These are phyloP conservation scores for Hippophae rhamnoides DNA, from an alignment of 306 rosid genomes.

Conservation along the genomic window DNA sequence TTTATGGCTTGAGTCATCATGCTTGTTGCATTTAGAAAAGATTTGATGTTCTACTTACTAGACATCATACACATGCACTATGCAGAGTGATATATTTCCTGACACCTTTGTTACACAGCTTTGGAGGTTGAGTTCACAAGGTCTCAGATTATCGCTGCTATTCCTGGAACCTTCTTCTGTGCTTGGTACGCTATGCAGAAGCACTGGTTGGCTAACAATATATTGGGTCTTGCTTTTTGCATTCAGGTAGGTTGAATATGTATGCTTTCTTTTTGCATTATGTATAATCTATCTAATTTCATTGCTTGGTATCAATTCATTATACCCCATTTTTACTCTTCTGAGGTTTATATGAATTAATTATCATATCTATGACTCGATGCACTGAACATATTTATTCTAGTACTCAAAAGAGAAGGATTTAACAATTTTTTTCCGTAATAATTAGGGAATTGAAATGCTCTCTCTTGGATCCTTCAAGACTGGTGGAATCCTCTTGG, in stretches of 20 bases:
- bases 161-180: slow-evolving; percentile 94
- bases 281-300: not conserved
- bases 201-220: slow-evolving; percentile 98
- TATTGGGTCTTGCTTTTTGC: slow-evolving; percentile 91
- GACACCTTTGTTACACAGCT: slow-evolving; percentile 66
- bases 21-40: not conserved
- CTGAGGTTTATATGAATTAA: too few species aligned
- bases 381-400: not conserved
- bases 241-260: slow-evolving; percentile 61
- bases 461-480: slow-evolving; percentile 98
- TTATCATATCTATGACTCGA: not conserved
- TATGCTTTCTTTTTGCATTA: not conserved
- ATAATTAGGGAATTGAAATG: slow-evolving; percentile 94
- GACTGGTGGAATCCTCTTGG: slow-evolving; percentile 97
- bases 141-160: slow-evolving; percentile 81
- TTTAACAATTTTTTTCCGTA: slow-evolving; percentile 7
- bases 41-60: too few species aligned
- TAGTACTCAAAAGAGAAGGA: slow-evolving; percentile 4
- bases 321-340: too few species aligned
- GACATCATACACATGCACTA: slow-evolving; percentile 35
- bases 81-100: slow-evolving; percentile 61
- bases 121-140: slow-evolving; percentile 92
- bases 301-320: too few species aligned
- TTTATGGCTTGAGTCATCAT: not conserved
- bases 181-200: slow-evolving; percentile 88